These are phyloP conservation scores for Cylindrotheca fusiformis DNA, from an alignment of 108 stramenopile genomes.

Conservation along the genomic window DNA sequence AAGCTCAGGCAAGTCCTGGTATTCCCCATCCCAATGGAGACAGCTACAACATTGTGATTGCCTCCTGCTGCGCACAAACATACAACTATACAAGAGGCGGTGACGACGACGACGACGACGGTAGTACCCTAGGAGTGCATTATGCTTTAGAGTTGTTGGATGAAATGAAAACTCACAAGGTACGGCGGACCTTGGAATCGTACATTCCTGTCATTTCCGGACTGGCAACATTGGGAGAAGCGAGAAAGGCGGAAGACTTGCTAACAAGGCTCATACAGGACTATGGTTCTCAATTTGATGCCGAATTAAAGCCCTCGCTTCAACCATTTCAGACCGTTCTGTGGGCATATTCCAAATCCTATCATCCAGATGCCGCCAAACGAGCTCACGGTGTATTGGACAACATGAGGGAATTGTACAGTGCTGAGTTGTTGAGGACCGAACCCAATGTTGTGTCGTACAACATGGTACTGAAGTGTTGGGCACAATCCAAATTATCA, in stretches of 20 bases:
- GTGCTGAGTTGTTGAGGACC: conserved; percentile 6
- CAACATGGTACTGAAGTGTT: conserved; percentile 31
- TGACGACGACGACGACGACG: no score
- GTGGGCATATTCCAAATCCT: conserved; percentile 23
- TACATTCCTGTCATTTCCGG: conserved; percentile 23
- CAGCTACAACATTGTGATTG: conserved; percentile 43
- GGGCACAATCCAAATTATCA: conserved; percentile 14
- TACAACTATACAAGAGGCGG: neutral
- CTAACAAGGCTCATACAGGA: conserved; percentile 21
- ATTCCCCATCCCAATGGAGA: conserved; percentile 39
- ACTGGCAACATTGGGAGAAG: conserved; percentile 22
- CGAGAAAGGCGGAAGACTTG: conserved; percentile 16
- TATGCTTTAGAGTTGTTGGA: conserved; percentile 10
- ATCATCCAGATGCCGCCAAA: conserved; percentile 26
- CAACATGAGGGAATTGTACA: conserved; percentile 29
- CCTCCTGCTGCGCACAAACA: conserved; percentile 3
- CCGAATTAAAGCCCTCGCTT: conserved; percentile 27
- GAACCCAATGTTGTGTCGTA: conserved; percentile 19
- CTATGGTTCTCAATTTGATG: conserved; percentile 28
- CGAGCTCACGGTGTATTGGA: conserved; percentile 29
- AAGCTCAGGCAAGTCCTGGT: neutral
- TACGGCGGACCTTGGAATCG: conserved; percentile 14
- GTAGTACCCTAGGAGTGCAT: no score
- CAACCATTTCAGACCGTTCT: conserved; percentile 30
- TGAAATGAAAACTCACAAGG: conserved; percentile 18